Percentiles rank a stretch among this genome's conserved stretches.
Conservation (phyloP, 306 rosid species). For the Hippophae rhamnoides region DNA sequence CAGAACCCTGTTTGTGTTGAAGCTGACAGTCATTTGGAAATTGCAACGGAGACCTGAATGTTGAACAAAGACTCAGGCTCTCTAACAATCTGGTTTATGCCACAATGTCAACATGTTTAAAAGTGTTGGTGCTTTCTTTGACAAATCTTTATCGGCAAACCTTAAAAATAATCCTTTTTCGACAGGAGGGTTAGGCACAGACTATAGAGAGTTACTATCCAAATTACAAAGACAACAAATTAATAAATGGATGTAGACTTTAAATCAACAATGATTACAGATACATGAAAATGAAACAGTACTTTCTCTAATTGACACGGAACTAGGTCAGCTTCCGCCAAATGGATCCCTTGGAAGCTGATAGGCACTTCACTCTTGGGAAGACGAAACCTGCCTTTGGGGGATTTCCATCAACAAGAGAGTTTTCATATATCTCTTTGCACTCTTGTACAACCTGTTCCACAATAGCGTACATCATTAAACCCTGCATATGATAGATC, state of each 20-base stretch:
- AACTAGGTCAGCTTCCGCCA: slow-evolving; percentile 79
- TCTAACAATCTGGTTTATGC: too few relatives aligned
- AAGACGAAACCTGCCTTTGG: slow-evolving; percentile 75
- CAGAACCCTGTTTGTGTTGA: background rate
- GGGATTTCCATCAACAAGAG: slow-evolving; percentile 72
- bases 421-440: slow-evolving; percentile 87
- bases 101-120: too few relatives aligned
- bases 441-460: slow-evolving; percentile 91
- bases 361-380: slow-evolving; percentile 65
- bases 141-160: too few relatives aligned
- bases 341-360: slow-evolving; percentile 48
- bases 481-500: background rate
- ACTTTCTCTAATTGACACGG: background rate
- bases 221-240: too few relatives aligned
- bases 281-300: background rate
- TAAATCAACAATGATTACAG: too few relatives aligned
- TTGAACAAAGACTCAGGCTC: background rate
- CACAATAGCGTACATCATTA: slow-evolving; percentile 14
- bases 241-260: too few relatives aligned
- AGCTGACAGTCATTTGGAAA: slow-evolving; percentile 39
- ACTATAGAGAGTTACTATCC: too few relatives aligned
- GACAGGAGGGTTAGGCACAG: too few relatives aligned
- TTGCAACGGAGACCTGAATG: slow-evolving; percentile 20
- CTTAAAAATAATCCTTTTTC: too few relatives aligned
- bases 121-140: too few relatives aligned